phyloP scores from a whole-genome alignment of 352 stramenopile species.

The Pythium diclinum region DNA sequence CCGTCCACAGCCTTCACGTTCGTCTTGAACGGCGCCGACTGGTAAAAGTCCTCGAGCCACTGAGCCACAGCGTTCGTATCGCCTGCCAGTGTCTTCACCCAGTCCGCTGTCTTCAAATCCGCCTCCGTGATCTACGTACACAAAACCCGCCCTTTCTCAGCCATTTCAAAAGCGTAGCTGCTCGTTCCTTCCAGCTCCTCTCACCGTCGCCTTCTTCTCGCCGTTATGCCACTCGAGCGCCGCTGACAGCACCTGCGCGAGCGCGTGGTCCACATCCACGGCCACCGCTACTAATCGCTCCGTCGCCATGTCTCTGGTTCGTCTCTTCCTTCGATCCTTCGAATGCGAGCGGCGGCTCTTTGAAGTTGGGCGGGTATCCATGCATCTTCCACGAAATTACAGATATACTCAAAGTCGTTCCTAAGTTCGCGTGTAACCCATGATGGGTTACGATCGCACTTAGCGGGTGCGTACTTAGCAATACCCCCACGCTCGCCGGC shows the following conservation, averaged over 20 bases:
- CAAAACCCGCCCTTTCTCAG: background rate
- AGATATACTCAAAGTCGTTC: background rate
- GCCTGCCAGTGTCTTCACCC: conserved; percentile 32
- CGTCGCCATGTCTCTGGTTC: conserved; percentile 27
- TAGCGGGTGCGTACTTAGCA: conserved; percentile 9
- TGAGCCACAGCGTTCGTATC: conserved; percentile 29
- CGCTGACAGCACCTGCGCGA: conserved; percentile 44
- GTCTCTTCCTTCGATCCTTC: background rate
- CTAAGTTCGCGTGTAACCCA: conserved; percentile 12
- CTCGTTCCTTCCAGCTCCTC: conserved; percentile 2
- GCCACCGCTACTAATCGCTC: conserved; percentile 44
- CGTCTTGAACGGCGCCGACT: conserved; percentile 43
- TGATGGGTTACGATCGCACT: background rate
- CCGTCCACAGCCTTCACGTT: conserved; percentile 32
- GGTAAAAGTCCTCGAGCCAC: conserved; percentile 41
- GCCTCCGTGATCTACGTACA: conserved; percentile 35
- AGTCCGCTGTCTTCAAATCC: conserved; percentile 31
- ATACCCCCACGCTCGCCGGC: background rate
- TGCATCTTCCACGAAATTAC: conserved; percentile 5
- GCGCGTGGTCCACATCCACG: conserved; percentile 65
- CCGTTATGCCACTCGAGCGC: conserved; percentile 54
- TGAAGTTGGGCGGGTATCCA: conserved; percentile 19
- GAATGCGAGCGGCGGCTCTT: conserved; percentile 4
- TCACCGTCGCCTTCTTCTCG: conserved; percentile 37
- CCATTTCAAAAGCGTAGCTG: background rate